Percentiles rank a stretch among this genome's conserved stretches.
Conservation (phyloP, 441 rosid species). For the Corymbia citriodora region DNA sequence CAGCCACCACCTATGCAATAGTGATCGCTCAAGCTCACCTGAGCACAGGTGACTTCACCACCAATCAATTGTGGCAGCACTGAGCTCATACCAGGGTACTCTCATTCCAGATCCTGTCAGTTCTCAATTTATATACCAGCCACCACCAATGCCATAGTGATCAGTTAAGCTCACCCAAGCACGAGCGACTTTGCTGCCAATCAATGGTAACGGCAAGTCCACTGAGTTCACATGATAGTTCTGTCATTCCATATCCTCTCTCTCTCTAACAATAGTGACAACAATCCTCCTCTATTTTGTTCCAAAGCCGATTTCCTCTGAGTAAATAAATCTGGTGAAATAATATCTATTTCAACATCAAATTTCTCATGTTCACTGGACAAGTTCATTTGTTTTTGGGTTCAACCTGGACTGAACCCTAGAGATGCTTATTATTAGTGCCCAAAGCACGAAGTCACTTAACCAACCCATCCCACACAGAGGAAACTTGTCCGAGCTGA, state of each 20-base stretch:
- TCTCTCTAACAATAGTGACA: background rate
- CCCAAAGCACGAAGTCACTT: background rate
- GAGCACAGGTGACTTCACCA: background rate
- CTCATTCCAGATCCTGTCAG: background rate
- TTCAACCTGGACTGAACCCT: background rate
- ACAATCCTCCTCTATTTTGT: background rate
- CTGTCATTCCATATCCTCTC: background rate
- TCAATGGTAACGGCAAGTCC: background rate
- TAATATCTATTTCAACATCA: background rate
- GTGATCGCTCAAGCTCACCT: background rate
- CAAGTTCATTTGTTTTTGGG: background rate
- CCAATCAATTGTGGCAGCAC: background rate
- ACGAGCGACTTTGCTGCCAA: background rate
- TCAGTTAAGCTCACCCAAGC: background rate
- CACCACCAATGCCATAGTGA: background rate
- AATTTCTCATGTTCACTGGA: background rate
- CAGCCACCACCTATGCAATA: background rate
- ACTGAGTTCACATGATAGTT: background rate
- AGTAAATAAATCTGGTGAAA: background rate
- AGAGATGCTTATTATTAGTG: background rate
- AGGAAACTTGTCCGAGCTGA: background rate
- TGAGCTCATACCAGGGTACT: background rate
- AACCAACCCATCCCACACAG: background rate
- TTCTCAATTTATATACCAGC: background rate
- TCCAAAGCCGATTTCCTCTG: background rate